Evolutionary conservation across 2,329 filamentous ascomycete genomes (phyloP).

Genomic region (Aspergillus sp.): DNA sequence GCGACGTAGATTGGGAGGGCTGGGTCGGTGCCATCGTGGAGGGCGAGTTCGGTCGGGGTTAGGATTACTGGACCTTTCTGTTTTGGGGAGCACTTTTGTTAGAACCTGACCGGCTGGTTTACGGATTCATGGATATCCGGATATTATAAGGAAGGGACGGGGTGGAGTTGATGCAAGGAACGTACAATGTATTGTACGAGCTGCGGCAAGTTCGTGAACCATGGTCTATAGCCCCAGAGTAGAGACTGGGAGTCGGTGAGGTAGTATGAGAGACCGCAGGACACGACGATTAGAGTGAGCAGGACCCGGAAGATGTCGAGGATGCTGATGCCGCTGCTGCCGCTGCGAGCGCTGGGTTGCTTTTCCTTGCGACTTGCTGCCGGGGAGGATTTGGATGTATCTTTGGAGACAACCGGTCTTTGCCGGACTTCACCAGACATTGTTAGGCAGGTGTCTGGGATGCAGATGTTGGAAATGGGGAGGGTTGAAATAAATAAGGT

Average conservation of each 20-base stretch:
- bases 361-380: conserved; percentile 8
- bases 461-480: conserved; percentile 18
- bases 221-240: conserved; percentile 67
- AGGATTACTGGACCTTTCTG: conserved; percentile 63
- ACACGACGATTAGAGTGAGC: conserved; percentile 65
- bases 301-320: conserved; percentile 70
- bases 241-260: conserved; percentile 69
- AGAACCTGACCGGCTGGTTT: no score
- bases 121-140: background rate
- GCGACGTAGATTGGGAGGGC: conserved; percentile 82
- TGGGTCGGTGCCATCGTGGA: conserved; percentile 75
- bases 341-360: background rate
- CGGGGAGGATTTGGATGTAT: conserved; percentile 7
- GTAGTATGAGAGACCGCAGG: conserved; percentile 72
- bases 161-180: conserved; percentile 8
- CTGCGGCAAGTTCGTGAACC: conserved; percentile 58
- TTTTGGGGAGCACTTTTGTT: background rate
- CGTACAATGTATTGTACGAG: conserved; percentile 64
- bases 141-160: background rate
- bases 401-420: background rate
- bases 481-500: background rate
- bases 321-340: conserved; percentile 37
- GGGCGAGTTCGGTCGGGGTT: conserved; percentile 70
- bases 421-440: conserved; percentile 22
- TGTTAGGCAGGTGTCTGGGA: conserved; percentile 23